Evolutionary conservation across 106 monocot genomes (phyloP), one percentile per base, ranked within the genome.

Genomic region (Hemerocallis citrina): DNA sequence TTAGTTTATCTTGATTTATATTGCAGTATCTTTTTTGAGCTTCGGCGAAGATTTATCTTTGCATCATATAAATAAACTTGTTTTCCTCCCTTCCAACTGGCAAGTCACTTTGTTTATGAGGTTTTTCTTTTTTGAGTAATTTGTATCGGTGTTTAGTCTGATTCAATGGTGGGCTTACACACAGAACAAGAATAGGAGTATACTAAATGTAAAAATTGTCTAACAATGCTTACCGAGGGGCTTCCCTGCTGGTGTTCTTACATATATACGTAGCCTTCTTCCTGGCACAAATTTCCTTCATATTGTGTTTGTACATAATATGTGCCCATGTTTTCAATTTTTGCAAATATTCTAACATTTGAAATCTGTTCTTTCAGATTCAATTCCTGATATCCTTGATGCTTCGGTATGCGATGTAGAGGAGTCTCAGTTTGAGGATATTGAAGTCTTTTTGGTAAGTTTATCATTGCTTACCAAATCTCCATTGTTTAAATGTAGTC

Each of bases 391-490:
- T 55, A 58, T 23, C 44, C 34, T 62, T 52, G 63, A 73, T 23
- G 40, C 28, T 63, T 64, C 68, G 40, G 56, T 16, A 33, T 31
- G 12, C 20, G 30, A 66, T 34, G 30, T 42, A 25, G 73, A 65
- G 49, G 79, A 73, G 52, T 30, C 65, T 55, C 77, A 69, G 49
- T 39, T 42, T 57, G 92, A 79, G 57, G 79, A 78, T 71, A 35
- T 89, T 68, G 85, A 85, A 62, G 85, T 28, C 50, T 82, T 68
- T 64, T 55, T 89, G 89, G 89, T 93, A 74, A 57, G 61, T 61
- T 24, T 16, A 57, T 27, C 22, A 59, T 73, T 32, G 25, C 28
- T 42, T 68, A 27, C 3, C 46, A 19, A 7, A 52, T 59, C 29
- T 50, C 40, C 49, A 31, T 63, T 38, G 6, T 57, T 7, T 36